Evolutionary conservation across 1,284 basidiomycete genomes (phyloP).

Genomic region (Peniophora sp.): DNA sequence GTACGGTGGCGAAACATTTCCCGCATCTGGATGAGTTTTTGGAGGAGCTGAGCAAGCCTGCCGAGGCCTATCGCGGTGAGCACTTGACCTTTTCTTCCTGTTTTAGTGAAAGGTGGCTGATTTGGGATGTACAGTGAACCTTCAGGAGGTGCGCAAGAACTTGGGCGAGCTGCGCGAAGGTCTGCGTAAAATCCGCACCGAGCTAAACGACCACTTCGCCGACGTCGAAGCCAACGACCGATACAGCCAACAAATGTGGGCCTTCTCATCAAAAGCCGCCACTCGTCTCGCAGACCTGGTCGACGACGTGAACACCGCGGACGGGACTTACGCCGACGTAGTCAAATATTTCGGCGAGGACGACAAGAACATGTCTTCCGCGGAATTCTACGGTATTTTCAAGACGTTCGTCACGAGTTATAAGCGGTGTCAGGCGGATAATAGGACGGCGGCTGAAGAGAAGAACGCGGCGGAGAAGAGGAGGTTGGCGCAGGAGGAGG

Average conservation of each 20-base stretch:
- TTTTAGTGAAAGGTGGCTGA: constrained; percentile 1
- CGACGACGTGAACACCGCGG: constrained; percentile 81
- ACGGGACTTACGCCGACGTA: constrained; percentile 74
- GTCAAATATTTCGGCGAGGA: constrained; percentile 90
- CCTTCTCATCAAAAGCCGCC: constrained; percentile 71
- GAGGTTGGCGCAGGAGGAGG: constrained; percentile 54
- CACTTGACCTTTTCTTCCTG: constrained; percentile 7
- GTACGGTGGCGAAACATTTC: constrained; percentile 85
- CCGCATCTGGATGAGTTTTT: constrained; percentile 84
- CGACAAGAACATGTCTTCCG: constrained; percentile 71
- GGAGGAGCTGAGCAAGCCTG: constrained; percentile 83
- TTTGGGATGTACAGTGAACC: constrained; percentile 45
- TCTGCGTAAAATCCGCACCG: constrained; percentile 67
- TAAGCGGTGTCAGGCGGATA: constrained; percentile 83
- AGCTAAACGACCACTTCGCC: constrained; percentile 73
- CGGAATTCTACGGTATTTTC: constrained; percentile 92
- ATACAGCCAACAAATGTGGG: constrained; percentile 87
- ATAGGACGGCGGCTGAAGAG: constrained; percentile 63
- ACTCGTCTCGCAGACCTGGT: constrained; percentile 72
- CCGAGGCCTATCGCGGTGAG: constrained; percentile 88
- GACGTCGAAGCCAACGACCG: constrained; percentile 65
- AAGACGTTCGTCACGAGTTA: constrained; percentile 93
- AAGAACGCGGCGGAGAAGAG: constrained; percentile 57
- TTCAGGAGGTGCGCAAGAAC: constrained; percentile 72
- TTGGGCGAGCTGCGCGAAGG: constrained; percentile 72